Evolutionary conservation across 2,329 filamentous ascomycete species (phyloP).

Genomic region (Orbilia oligospora): DNA sequence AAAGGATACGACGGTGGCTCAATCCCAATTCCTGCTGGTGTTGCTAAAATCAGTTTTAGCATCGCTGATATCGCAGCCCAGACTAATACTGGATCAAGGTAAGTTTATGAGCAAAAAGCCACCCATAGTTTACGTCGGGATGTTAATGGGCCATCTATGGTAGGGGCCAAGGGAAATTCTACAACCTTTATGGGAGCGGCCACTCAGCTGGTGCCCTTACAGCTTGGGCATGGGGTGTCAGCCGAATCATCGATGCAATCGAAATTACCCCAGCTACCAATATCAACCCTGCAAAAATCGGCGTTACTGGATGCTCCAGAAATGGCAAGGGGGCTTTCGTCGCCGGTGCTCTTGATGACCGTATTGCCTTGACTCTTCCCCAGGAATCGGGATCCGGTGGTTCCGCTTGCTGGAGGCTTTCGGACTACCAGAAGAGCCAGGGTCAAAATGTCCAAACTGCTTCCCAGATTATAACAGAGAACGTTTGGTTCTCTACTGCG

Average conservation of each 20-base stretch:
- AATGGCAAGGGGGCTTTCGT: slow-evolving; percentile 77
- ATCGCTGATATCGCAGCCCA: slow-evolving; percentile 74
- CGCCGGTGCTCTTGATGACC: slow-evolving; percentile 73
- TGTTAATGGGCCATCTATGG: neutral
- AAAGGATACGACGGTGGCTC: slow-evolving; percentile 70
- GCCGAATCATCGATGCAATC: slow-evolving; percentile 74
- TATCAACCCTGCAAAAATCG: slow-evolving; percentile 71
- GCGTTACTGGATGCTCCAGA: slow-evolving; percentile 76
- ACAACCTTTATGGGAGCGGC: slow-evolving; percentile 72
- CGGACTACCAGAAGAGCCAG: slow-evolving; percentile 70
- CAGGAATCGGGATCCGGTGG: slow-evolving; percentile 76
- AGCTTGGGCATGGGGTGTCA: slow-evolving; percentile 76
- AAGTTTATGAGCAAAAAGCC: neutral
- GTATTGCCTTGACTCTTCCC: slow-evolving; percentile 75
- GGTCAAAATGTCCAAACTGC: slow-evolving; percentile 76
- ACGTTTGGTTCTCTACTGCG: slow-evolving; percentile 75
- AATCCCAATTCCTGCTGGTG: slow-evolving; percentile 72
- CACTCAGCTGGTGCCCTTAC: slow-evolving; percentile 74
- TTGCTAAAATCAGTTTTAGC: slow-evolving; percentile 74
- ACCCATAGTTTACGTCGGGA: neutral
- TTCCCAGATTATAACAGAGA: slow-evolving; percentile 73
- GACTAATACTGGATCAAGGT: slow-evolving; percentile 66
- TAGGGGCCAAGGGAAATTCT: slow-evolving; percentile 74
- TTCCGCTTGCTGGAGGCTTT: slow-evolving; percentile 75
- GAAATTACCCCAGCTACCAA: slow-evolving; percentile 70